Evolutionary conservation across 177 flowering plant species (phyloP), one percentile per base, ranked within the genome.

Genomic region (Vitis hybrid): DNA sequence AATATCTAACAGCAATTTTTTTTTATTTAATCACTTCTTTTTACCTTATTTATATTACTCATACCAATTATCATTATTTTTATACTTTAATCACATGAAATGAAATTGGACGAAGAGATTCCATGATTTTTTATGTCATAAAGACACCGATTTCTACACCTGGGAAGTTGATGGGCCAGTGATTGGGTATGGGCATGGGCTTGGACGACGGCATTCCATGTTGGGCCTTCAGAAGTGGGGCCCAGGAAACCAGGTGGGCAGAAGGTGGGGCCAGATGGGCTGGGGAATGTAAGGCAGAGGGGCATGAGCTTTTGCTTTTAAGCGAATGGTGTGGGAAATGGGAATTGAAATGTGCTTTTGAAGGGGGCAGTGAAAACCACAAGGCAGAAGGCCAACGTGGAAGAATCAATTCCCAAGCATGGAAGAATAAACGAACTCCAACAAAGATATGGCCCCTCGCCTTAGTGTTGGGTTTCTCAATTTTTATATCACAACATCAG

Each of bases 391-490:
- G 10, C 74, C 58, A 72, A 65, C 69, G 71, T 78, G 81, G 76
- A 75, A 68, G 75, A 67, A 75, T 78, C 80, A 74, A 71, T 71
- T 71, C 80, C 60, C 62, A 5, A 16, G 70, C 70, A 68, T 75
- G 71, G 68, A 68, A 73, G 76, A 69, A 71, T 66, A 68, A 71
- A 72, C 78, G 72, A 74, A 75, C 71, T 62, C 78, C 82, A 76
- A 76, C 73, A 53, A 76, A 80, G 78, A 80, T 79, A 69, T 72
- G 29, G 57, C 19, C 39, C 49, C 54, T 57, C 13, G 29, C 10
- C 11, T 10, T 3, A 29, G 14, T 50, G 5, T 65, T 50, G 16
- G 64, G 26, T 39, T 51, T 66, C 49, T 59, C 60, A 56, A 50
- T 61, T 15, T 15, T 14, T 39, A 39, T 39, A 0, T 39, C 48